Evolutionary conservation across 768 basidiomycete genomes (phyloP), one percentile per base, ranked within the genome.

Genomic region (Tricholoma saponaceum): DNA sequence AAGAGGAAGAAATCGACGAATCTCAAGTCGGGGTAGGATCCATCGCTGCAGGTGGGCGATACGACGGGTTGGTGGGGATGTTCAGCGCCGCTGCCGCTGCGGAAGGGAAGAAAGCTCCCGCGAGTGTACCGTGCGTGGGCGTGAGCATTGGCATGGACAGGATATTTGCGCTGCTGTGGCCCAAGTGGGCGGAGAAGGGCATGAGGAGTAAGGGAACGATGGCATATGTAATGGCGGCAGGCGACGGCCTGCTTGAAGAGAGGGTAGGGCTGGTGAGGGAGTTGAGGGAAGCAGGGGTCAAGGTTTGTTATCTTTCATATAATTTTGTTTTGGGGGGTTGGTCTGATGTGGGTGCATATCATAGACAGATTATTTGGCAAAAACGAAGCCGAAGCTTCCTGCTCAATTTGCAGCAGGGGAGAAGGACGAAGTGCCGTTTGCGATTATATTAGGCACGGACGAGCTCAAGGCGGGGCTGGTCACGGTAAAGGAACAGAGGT

Each of bases 11-110:
- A 63, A 75, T 94, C 35, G 96, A 98, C 71, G 96, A 98, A 69
- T 89, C 91, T 1, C 83, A 87, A 63, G 86, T 98, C 37, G 97
- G 97, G 18, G 94, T 98, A 2, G 97, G 97, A n/a, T 97, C 95
- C 13, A 96, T 99, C 70, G 97, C 95, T n/a, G 97, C 92, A 1
- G 97, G 97, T 10, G 97, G 97, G 8, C 82, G 97, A 32, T 99
- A 99, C 72, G 97, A 98, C 76, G 86, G 87, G 54, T 88, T 99
- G 22, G 96, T 99, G 0, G 89, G 91, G 28, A 83, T 94, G 78
- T 97, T 99, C 78, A 80, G 83, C n/a, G 78, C 86, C 0, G 89
- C 89, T 0, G 89, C 94, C 0, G 82, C 91, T 0, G 87, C 84
- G 1, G 85, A 86, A 52, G 82, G 83, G 25, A 92, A 90, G 76